A percentile compares a stretch with the other conserved stretches of the same genome.
Evolutionary conservation across 371 early-diverging fungal species (phyloP).

Genomic region (Mortierella sp.): DNA sequence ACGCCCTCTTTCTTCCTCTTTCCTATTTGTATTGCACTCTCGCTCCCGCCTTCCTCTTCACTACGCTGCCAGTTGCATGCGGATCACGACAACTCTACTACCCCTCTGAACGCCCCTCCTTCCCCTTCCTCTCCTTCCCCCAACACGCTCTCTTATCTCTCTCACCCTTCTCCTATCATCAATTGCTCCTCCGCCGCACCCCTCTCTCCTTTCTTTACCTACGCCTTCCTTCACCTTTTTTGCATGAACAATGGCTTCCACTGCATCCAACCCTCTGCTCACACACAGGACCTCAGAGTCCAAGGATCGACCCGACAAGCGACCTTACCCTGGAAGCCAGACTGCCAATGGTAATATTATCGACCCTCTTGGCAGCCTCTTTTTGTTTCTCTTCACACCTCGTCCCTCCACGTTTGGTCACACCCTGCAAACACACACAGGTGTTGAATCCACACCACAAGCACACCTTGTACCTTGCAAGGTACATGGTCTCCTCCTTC

Average conservation of each 20-base stretch:
- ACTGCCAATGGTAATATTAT: slow-evolving; percentile 32
- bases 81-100: slow-evolving; percentile 1
- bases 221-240: background rate
- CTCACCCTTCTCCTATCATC: background rate
- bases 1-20: background rate
- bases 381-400: background rate
- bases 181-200: background rate
- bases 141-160: background rate
- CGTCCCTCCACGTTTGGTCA: background rate
- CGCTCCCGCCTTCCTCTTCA: background rate
- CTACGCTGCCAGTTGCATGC: slow-evolving; percentile 3
- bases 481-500: background rate
- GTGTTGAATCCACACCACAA: background rate
- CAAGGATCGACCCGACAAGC: slow-evolving; percentile 40
- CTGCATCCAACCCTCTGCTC: slow-evolving; percentile 3
- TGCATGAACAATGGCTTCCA: slow-evolving; percentile 27
- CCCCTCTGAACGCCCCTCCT: background rate
- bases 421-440: background rate
- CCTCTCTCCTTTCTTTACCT: background rate
- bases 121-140: background rate
- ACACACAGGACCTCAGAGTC: slow-evolving; percentile 15
- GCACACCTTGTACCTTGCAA: background rate
- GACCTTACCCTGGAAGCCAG: slow-evolving; percentile 33
- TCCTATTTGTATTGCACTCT: background rate
- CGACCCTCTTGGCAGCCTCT: background rate